These are phyloP conservation scores for Cladosporium sp. DNA, from an alignment of 2,329 filamentous ascomycete species.

Conservation along the genomic window DNA sequence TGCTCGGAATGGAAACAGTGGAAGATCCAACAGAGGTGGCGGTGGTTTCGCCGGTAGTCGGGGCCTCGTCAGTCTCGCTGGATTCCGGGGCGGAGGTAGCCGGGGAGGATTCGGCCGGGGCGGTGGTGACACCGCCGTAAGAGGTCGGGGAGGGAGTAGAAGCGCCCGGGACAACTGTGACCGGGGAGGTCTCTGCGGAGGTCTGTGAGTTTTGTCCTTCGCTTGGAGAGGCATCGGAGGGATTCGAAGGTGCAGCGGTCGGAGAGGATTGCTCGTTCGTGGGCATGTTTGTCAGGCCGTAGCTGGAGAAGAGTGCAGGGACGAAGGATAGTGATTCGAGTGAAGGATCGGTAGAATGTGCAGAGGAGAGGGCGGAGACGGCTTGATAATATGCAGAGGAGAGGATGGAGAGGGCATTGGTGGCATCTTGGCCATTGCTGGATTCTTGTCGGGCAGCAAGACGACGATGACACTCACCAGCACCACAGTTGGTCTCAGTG, in stretches of 20 bases:
- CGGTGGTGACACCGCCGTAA: slow-evolving; percentile 12
- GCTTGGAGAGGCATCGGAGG: not conserved
- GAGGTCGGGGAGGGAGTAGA: slow-evolving; percentile 9
- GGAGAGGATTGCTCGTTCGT: slow-evolving; percentile 6
- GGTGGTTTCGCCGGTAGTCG: slow-evolving; percentile 14
- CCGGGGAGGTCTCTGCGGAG: slow-evolving; percentile 5
- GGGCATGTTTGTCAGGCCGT: slow-evolving; percentile 11
- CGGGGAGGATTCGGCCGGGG: slow-evolving; percentile 9
- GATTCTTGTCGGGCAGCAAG: slow-evolving; percentile 7
- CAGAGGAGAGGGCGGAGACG: slow-evolving; percentile 14
- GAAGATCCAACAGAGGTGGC: slow-evolving; percentile 15
- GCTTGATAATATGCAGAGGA: slow-evolving; percentile 13
- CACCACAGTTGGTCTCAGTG: slow-evolving; percentile 10
- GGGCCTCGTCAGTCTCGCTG: slow-evolving; percentile 13
- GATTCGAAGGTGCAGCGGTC: not conserved
- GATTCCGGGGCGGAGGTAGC: not conserved
- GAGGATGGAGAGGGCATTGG: slow-evolving; percentile 8
- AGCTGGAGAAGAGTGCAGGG: slow-evolving; percentile 16
- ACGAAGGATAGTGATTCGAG: slow-evolving; percentile 13
- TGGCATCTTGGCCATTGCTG: slow-evolving; percentile 9
- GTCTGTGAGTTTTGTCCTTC: slow-evolving; percentile 7
- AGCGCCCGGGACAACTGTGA: slow-evolving; percentile 4
- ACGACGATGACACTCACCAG: slow-evolving; percentile 9
- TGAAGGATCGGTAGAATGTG: slow-evolving; percentile 14
- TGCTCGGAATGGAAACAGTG: not conserved